These are phyloP conservation scores for Phlebiopsis flavidoalba DNA, from an alignment of 768 basidiomycete species.

Conservation along the genomic window DNA sequence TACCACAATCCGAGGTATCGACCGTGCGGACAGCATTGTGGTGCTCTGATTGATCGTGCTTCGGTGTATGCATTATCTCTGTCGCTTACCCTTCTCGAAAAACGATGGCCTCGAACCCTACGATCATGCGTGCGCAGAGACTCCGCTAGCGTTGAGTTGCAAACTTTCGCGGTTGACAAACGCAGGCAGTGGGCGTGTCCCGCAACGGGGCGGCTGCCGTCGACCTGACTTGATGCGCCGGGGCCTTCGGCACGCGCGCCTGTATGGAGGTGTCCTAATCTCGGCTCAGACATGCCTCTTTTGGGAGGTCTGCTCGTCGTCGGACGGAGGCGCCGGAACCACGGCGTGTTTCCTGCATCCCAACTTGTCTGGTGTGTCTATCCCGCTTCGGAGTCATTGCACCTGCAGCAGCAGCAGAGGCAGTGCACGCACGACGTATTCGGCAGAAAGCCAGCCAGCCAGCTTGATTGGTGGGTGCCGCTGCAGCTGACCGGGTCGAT, in stretches of 20 bases:
- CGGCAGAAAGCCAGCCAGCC: neutral
- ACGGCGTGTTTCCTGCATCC: neutral
- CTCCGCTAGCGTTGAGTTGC: neutral
- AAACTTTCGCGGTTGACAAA: neutral
- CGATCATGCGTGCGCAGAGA: conserved; percentile 18
- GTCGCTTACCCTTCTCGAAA: conserved; percentile 14
- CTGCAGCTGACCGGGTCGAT: neutral
- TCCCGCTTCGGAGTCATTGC: too few species aligned
- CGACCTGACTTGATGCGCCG: conserved; percentile 9
- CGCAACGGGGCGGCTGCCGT: conserved; percentile 9
- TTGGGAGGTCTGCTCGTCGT: conserved; percentile 3
- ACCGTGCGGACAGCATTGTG: conserved; percentile 49
- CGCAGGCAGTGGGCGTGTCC: conserved; percentile 7
- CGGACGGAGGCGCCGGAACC: neutral
- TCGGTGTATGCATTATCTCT: conserved; percentile 9
- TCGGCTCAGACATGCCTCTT: conserved; percentile 1
- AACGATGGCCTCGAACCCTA: conserved; percentile 9
- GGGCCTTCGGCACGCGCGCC: neutral
- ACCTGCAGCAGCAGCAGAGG: neutral
- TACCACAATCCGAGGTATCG: conserved; percentile 79
- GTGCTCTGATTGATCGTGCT: conserved; percentile 41
- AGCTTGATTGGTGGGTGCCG: neutral
- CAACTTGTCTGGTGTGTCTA: neutral
- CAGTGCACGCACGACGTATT: neutral
- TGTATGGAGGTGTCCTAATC: neutral